phyloP scores from a whole-genome alignment of 2,329 filamentous ascomycete genomes.

The Diaporthe humulicola region DNA sequence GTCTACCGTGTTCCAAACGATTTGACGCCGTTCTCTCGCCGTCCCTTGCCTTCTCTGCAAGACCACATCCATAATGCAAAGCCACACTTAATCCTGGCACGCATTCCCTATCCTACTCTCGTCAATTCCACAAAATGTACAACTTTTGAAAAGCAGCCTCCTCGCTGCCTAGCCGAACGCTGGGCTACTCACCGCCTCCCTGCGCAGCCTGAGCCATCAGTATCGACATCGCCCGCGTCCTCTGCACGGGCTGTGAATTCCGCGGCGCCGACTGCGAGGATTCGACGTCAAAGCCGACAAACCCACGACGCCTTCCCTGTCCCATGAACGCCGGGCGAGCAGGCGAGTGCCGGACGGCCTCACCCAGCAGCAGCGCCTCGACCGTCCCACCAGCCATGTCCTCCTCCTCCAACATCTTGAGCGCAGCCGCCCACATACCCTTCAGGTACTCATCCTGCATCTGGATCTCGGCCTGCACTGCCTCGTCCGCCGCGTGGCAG shows the following conservation, averaged over 20 bases:
- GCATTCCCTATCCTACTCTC: no score
- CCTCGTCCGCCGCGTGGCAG: not conserved
- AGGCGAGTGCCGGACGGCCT: not conserved
- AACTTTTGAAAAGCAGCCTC: not conserved
- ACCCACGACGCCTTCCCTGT: not conserved
- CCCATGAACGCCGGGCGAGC: not conserved
- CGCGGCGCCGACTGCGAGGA: not conserved
- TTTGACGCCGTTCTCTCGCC: not conserved
- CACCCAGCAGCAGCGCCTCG: not conserved
- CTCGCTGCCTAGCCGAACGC: not conserved
- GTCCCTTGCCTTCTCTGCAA: not conserved
- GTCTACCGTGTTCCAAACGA: no score
- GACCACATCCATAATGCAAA: not conserved
- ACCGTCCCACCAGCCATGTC: not conserved
- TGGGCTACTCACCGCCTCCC: not conserved
- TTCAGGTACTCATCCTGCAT: not conserved
- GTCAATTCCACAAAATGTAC: no score
- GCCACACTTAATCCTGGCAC: no score
- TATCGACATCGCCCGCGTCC: not conserved
- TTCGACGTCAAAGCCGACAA: not conserved
- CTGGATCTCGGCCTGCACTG: not conserved
- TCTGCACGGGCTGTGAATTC: not conserved
- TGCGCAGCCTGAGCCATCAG: not conserved
- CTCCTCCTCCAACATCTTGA: conserved; percentile 6
- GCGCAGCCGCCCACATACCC: conserved; percentile 14